Evolutionary conservation across 768 basidiomycete species (phyloP).

Genomic region (Boletus rufocinnamomeus): DNA sequence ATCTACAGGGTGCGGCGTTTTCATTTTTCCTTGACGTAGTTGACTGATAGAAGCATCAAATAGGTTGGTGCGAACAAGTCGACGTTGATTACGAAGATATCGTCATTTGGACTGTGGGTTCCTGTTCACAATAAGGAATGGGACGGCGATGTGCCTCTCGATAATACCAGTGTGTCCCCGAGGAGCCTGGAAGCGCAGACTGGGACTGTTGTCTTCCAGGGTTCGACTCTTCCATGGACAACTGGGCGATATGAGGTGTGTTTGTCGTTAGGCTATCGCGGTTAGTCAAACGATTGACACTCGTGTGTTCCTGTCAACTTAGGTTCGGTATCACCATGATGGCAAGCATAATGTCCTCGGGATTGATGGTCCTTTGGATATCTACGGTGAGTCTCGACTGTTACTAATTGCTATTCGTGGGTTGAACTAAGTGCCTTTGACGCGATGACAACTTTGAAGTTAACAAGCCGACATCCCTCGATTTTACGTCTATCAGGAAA

Average conservation of each 20-base stretch:
- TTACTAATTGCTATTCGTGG: background rate
- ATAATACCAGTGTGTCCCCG: slow-evolving; percentile 39
- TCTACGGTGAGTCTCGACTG: slow-evolving; percentile 60
- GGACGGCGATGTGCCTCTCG: slow-evolving; percentile 81
- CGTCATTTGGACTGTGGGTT: slow-evolving; percentile 89
- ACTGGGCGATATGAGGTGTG: slow-evolving; percentile 78
- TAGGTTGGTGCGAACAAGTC: slow-evolving; percentile 89
- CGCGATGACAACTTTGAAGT: slow-evolving; percentile 46
- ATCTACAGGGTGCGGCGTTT: slow-evolving; percentile 66
- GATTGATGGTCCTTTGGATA: slow-evolving; percentile 80
- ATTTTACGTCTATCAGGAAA: slow-evolving; percentile 64
- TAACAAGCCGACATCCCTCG: slow-evolving; percentile 61
- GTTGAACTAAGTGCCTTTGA: background rate
- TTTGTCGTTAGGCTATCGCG: background rate
- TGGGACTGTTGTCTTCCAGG: slow-evolving; percentile 75
- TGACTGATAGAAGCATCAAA: slow-evolving; percentile 6
- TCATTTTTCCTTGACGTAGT: background rate
- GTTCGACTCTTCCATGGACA: slow-evolving; percentile 82
- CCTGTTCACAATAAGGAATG: slow-evolving; percentile 91
- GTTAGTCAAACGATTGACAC: slow-evolving; percentile 1
- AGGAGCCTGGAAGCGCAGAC: slow-evolving; percentile 46
- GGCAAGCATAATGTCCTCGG: slow-evolving; percentile 97
- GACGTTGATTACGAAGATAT: slow-evolving; percentile 76
- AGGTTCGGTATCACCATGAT: slow-evolving; percentile 93
- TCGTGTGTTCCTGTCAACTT: background rate